Evolutionary conservation across 768 basidiomycete species (phyloP), one percentile per base, ranked within the genome.

Genomic region (Bullera alba): DNA sequence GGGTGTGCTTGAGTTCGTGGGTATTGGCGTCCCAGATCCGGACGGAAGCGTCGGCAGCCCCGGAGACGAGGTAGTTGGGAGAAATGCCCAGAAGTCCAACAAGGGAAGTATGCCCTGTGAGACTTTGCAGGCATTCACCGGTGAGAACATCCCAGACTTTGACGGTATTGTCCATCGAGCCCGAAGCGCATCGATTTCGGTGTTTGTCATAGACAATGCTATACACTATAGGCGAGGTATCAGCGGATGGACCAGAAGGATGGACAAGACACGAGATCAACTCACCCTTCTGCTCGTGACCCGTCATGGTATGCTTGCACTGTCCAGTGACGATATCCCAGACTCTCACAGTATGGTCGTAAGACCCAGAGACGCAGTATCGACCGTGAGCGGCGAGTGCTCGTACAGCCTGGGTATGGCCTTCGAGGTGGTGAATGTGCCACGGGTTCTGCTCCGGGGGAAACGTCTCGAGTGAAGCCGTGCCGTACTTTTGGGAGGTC

Each of bases 121-220:
- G 77, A 2, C 83, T 82, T 63, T 87, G 83, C 27, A 83, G 78
- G 52, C 84, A 87, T 64, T 83, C 78, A 0, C 93, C 93, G 2
- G 79, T 88, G 44, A 78, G 79, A 29, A 93, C 76, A 60, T 86
- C 85, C 93, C 93, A 99, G 29, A 99, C 82, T 42, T 88, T 87
- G 55, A 97, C 92, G 1, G 89, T 92, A 39, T 89, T 87, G 71
- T 97, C 93, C 92, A 96, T 93, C 3, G 92, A 96, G 6, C 93
- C 93, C 2, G 95, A 97, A 58, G 88, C 91, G 23, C 89, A 89
- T 68, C 91, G 87, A 47, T 88, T 83, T 17, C 91, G 86, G 41
- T 77, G 76, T 34, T 83, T 79, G 69, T 97, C 93, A 34, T 92
- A 80, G 10, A 92, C 90, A 45, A 97, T 88, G 70, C 87, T 90